Evolutionary conservation across 192 early-diverging fungal species (phyloP).

Genomic region (Chytriomyces hyalinus): DNA sequence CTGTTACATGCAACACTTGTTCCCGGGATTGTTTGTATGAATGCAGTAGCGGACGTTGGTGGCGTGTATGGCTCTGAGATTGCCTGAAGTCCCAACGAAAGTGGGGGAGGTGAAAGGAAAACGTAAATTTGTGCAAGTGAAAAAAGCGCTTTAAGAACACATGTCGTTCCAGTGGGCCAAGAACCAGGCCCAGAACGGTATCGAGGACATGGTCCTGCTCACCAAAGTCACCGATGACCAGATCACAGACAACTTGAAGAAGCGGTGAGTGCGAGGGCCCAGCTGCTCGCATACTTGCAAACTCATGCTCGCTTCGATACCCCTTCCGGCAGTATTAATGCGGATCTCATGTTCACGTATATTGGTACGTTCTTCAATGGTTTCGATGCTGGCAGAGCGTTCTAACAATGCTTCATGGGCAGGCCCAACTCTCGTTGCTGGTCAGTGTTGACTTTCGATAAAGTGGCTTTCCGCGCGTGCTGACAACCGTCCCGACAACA

Average conservation of each 20-base stretch:
- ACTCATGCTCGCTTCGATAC: background rate
- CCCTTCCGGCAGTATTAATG: slow-evolving; percentile 43
- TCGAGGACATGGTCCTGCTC: slow-evolving; percentile 87
- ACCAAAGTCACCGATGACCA: slow-evolving; percentile 89
- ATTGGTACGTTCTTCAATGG: slow-evolving; percentile 58
- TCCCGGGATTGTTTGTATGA: too few relatives aligned
- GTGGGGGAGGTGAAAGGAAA: too few relatives aligned
- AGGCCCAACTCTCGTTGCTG: slow-evolving; percentile 68
- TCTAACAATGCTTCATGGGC: background rate
- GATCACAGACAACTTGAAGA: slow-evolving; percentile 90
- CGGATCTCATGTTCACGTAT: slow-evolving; percentile 84
- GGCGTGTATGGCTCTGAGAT: too few relatives aligned
- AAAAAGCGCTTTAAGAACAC: too few relatives aligned
- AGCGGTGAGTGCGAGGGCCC: slow-evolving; percentile 77
- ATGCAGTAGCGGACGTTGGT: too few relatives aligned
- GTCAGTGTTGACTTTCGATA: slow-evolving; percentile 17
- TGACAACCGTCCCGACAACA: slow-evolving; percentile 37
- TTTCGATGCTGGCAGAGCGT: too few relatives aligned
- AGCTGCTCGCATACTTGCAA: background rate
- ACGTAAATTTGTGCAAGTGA: too few relatives aligned
- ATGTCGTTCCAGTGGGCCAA: slow-evolving; percentile 35
- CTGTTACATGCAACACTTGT: too few relatives aligned
- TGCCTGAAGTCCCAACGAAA: too few relatives aligned
- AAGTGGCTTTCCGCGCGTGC: too few relatives aligned
- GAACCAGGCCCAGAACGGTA: slow-evolving; percentile 40